phyloP scores from a whole-genome alignment of 75 land plant genomes.

The Selaginella tamariscina region DNA sequence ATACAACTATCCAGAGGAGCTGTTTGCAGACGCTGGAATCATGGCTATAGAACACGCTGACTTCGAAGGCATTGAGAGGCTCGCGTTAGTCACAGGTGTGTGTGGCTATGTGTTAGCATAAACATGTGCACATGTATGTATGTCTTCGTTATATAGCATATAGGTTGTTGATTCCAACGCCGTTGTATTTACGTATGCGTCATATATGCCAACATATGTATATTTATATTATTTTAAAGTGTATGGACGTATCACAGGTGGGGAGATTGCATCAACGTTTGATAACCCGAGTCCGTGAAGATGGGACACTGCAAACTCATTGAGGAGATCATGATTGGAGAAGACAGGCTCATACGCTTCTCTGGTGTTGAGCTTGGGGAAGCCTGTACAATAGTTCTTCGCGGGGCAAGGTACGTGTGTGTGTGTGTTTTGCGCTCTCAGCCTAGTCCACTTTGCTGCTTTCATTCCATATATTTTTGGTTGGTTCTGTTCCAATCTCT shows the following conservation, averaged over 20 bases:
- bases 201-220: too few relatives aligned
- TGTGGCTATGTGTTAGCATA: too few relatives aligned
- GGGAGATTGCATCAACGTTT: slow-evolving; percentile 96
- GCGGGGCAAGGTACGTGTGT: slow-evolving; percentile 75
- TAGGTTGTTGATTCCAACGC: too few relatives aligned
- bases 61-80: slow-evolving; percentile 93
- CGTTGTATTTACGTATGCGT: too few relatives aligned
- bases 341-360: slow-evolving; percentile 90
- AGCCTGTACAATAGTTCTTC: slow-evolving; percentile 88
- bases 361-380: slow-evolving; percentile 96
- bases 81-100: slow-evolving; percentile 85
- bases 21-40: slow-evolving; percentile 96
- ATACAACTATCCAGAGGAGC: slow-evolving; percentile 94
- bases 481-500: too few relatives aligned
- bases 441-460: neutral
- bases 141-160: too few relatives aligned
- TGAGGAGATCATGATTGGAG: slow-evolving; percentile 98
- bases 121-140: too few relatives aligned
- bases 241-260: too few relatives aligned
- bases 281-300: slow-evolving; percentile 90
- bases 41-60: slow-evolving; percentile 99
- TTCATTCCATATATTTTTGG: too few relatives aligned
- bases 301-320: slow-evolving; percentile 95
- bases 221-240: too few relatives aligned
- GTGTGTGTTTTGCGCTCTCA: neutral